Evolutionary conservation across 768 basidiomycete genomes (phyloP).

Genomic region (Pisolithus albus): DNA sequence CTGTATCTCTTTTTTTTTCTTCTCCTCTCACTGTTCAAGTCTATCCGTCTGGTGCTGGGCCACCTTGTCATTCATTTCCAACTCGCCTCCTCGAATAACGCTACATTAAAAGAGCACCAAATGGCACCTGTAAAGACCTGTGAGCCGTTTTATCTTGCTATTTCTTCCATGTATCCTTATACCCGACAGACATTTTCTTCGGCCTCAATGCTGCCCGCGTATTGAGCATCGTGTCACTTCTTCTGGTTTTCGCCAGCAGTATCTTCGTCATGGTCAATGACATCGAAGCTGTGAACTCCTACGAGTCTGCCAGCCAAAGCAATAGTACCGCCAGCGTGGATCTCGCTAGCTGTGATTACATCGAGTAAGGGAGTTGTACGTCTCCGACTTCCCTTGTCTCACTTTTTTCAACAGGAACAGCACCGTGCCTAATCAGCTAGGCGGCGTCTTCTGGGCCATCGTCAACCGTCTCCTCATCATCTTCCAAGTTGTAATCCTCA

Average conservation of each 20-base stretch:
- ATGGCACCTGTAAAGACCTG: slow-evolving; percentile 37
- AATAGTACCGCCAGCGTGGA: slow-evolving; percentile 25
- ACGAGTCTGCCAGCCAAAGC: slow-evolving; percentile 36
- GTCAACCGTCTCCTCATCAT: slow-evolving; percentile 83
- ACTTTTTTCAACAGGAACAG: slow-evolving; percentile 42
- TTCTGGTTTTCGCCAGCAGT: slow-evolving; percentile 76
- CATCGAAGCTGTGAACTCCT: slow-evolving; percentile 66
- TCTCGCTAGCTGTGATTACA: slow-evolving; percentile 64
- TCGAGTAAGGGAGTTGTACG: slow-evolving; percentile 43
- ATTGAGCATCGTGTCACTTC: slow-evolving; percentile 70
- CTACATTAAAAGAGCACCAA: not conserved
- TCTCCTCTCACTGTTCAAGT: slow-evolving; percentile 5
- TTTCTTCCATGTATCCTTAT: slow-evolving; percentile 1
- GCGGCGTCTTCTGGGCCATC: slow-evolving; percentile 88
- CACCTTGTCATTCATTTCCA: slow-evolving; percentile 20
- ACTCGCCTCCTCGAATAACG: slow-evolving; percentile 2
- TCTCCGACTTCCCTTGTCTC: slow-evolving; percentile 1
- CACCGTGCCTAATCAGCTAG: slow-evolving; percentile 87
- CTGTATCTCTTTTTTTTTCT: slow-evolving; percentile 6
- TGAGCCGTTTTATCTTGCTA: slow-evolving; percentile 22
- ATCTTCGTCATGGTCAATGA: slow-evolving; percentile 69
- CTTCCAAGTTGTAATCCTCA: slow-evolving; percentile 72
- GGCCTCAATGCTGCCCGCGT: slow-evolving; percentile 72
- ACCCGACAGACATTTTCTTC: slow-evolving; percentile 51
- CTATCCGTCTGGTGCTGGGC: slow-evolving; percentile 24